Percentiles rank a stretch among this genome's conserved stretches.
Conservation (phyloP, 1,139 yeast species). For the Casaregolazyma suthepensis region DNA sequence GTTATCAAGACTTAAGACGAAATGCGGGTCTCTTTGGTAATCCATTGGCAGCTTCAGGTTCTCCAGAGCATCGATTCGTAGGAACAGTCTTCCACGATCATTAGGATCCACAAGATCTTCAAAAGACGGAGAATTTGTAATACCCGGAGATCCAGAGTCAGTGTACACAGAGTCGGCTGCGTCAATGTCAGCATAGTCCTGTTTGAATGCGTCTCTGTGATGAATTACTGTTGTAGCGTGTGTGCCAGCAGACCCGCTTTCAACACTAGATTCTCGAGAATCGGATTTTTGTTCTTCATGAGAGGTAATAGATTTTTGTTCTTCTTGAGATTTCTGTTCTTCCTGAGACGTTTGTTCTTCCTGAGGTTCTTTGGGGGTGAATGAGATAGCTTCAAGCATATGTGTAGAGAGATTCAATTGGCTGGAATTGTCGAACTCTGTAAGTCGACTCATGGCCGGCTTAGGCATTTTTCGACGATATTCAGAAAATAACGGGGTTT, state of each 20-base stretch:
- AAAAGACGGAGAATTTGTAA: constrained; percentile 17
- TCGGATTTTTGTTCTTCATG: neutral
- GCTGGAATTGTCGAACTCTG: constrained; percentile 18
- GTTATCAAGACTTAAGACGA: constrained; percentile 72
- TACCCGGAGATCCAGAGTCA: constrained; percentile 15
- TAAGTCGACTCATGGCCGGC: constrained; percentile 6
- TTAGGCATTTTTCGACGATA: constrained; percentile 12
- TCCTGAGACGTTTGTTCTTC: too few relatives aligned
- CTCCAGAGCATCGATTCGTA: constrained; percentile 57
- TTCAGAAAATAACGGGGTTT: constrained; percentile 13
- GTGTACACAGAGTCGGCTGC: constrained; percentile 15
- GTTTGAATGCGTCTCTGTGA: constrained; percentile 1
- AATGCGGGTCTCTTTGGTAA: constrained; percentile 39
- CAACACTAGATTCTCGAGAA: neutral
- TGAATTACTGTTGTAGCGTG: neutral
- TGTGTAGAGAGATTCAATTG: constrained; percentile 22
- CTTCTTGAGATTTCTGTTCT: neutral
- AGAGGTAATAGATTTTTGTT: neutral
- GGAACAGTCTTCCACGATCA: constrained; percentile 73
- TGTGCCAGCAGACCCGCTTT: neutral
- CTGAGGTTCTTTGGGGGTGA: constrained; percentile 5
- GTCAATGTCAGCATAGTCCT: constrained; percentile 4
- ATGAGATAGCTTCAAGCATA: constrained; percentile 20
- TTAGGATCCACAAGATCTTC: constrained; percentile 25
- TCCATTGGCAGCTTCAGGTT: constrained; percentile 50